phyloP scores from a whole-genome alignment of 2,329 filamentous ascomycete genomes.

The Parascedosporium putredinis region DNA sequence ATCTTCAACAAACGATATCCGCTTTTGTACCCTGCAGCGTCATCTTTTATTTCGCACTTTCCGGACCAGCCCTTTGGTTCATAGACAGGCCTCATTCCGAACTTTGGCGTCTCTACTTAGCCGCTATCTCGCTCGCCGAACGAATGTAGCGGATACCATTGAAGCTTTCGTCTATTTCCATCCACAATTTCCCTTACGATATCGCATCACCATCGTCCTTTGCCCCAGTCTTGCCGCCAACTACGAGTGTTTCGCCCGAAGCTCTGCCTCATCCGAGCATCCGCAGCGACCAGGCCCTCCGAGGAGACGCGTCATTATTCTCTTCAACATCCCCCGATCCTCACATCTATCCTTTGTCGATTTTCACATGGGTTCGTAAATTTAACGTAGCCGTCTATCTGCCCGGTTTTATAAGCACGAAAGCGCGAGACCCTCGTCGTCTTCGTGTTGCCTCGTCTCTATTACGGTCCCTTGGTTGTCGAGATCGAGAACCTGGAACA shows the following conservation, averaged over 20 bases:
- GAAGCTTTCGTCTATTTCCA: too few relatives aligned
- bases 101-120: too few relatives aligned
- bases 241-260: too few relatives aligned
- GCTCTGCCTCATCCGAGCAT: too few relatives aligned
- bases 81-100: too few relatives aligned
- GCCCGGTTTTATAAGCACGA: neutral
- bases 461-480: neutral
- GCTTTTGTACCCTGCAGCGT: neutral
- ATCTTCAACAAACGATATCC: neutral
- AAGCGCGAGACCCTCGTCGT: neutral
- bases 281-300: too few relatives aligned
- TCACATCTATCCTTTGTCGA: neutral
- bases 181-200: too few relatives aligned
- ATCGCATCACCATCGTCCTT: too few relatives aligned
- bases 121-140: too few relatives aligned
- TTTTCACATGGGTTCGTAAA: conserved; percentile 4
- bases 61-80: too few relatives aligned
- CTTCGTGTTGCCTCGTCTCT: neutral
- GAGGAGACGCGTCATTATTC: neutral
- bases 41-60: neutral
- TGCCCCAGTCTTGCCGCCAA: too few relatives aligned
- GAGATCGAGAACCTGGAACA: conserved; percentile 5
- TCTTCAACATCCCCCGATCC: neutral
- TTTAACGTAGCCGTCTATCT: neutral
- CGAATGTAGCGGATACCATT: too few relatives aligned